A percentile compares a stretch with the other conserved stretches of the same genome.
Conservation (phyloP, 305 asterid genomes). For the Ruellia speciosa region DNA sequence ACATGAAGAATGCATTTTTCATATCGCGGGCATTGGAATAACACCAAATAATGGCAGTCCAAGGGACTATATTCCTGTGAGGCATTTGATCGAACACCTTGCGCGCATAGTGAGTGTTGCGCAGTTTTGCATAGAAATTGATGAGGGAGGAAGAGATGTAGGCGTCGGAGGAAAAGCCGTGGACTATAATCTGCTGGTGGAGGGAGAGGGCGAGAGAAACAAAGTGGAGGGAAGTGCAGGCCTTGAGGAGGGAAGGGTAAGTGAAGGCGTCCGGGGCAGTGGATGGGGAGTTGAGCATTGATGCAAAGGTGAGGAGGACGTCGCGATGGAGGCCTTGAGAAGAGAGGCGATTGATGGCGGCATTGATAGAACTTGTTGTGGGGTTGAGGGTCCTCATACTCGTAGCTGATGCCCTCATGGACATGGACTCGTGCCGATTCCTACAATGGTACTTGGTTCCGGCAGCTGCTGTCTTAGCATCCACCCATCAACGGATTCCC, state of each 20-base stretch:
- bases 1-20: slow-evolving; percentile 41
- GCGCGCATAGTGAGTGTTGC: slow-evolving; percentile 30
- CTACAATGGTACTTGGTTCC: no score
- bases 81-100: slow-evolving; percentile 65
- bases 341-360: slow-evolving; percentile 56
- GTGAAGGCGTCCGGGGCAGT: slow-evolving; percentile 61
- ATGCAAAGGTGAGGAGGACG: slow-evolving; percentile 37
- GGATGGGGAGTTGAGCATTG: slow-evolving; percentile 44
- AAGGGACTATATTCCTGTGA: slow-evolving; percentile 51
- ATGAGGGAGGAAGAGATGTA: slow-evolving; percentile 60
- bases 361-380: slow-evolving; percentile 45
- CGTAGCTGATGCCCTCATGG: no score
- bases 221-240: slow-evolving; percentile 56
- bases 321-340: slow-evolving; percentile 46
- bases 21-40: slow-evolving; percentile 43
- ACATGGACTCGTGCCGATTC: no score
- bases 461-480: no score
- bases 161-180: slow-evolving; percentile 54
- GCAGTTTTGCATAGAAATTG: slow-evolving; percentile 44
- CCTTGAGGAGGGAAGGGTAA: slow-evolving; percentile 65
- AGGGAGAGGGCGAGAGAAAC: slow-evolving; percentile 42
- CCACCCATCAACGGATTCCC: no score
- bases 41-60: slow-evolving; percentile 76
- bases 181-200: slow-evolving; percentile 53
- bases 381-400: no score